Percentiles rank a stretch among this genome's conserved stretches.
Conservation (phyloP, 257 asterid species). For the Primulina tabacum region DNA sequence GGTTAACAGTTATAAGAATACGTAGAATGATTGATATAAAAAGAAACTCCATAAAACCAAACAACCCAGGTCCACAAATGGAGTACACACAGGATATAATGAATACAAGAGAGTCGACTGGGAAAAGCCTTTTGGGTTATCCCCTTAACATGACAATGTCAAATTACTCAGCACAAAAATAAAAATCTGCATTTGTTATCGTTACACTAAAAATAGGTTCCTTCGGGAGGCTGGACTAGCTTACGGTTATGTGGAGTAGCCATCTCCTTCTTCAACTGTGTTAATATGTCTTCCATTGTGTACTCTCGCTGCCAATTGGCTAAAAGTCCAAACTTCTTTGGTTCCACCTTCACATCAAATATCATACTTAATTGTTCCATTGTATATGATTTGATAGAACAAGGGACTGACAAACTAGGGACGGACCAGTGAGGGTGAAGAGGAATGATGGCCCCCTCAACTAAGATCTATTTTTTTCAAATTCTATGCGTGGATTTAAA, state of each 20-base stretch:
- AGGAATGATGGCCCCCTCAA: not conserved
- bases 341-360: slow-evolving; percentile 37
- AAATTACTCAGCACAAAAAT: not conserved
- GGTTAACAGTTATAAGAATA: not conserved
- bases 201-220: slow-evolving; percentile 41
- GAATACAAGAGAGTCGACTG: not conserved
- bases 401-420: not conserved
- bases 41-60: not conserved
- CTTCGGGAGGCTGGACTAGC: slow-evolving; percentile 65
- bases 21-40: not conserved
- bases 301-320: slow-evolving; percentile 52
- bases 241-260: slow-evolving; percentile 55
- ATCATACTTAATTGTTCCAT: not conserved
- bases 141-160: not conserved
- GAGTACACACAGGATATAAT: not conserved
- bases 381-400: not conserved
- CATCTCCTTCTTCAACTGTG: slow-evolving; percentile 60
- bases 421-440: not conserved
- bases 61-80: not conserved
- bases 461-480: not conserved
- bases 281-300: slow-evolving; percentile 57
- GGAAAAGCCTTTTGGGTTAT: not conserved
- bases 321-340: slow-evolving; percentile 44
- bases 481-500: not conserved
- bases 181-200: not conserved